Conservation (phyloP, 345 rosid species). For the Corchorus olitorius region DNA sequence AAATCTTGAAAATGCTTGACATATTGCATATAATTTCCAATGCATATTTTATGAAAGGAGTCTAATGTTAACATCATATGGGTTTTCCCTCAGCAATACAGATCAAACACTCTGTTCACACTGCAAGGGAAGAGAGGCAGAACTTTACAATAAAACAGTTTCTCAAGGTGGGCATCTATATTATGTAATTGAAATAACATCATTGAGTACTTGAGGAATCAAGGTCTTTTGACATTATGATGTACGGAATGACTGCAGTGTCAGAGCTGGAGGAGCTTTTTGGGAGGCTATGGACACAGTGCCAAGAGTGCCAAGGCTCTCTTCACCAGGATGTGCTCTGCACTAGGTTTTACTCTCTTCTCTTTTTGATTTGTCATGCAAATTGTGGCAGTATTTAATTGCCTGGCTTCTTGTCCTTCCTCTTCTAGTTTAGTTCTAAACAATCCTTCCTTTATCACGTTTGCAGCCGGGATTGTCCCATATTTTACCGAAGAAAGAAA, state of each 20-base stretch:
- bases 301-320: constrained; percentile 98
- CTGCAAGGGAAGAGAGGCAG: constrained; percentile 97
- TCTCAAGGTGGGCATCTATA: constrained; percentile 61
- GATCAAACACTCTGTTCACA: constrained; percentile 73
- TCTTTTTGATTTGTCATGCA: not conserved
- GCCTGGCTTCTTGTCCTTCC: not conserved
- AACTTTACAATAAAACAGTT: constrained; percentile 83
- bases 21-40: constrained; percentile 8
- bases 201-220: not conserved
- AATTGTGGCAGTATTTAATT: not conserved
- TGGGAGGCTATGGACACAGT: constrained; percentile 93
- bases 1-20: not conserved
- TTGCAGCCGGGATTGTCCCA: constrained; percentile 94
- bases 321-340: constrained; percentile 99
- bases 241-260: constrained; percentile 49
- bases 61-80: constrained; percentile 18
- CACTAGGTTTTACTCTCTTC: constrained; percentile 59
- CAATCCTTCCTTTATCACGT: not conserved
- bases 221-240: not conserved
- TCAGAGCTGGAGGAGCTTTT: constrained; percentile 81
- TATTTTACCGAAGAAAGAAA: constrained; percentile 94
- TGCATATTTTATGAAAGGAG: not conserved
- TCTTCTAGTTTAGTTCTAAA: constrained; percentile 2
- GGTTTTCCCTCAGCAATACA: constrained; percentile 40
- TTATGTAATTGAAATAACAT: not conserved